Evolutionary conservation across 495 filamentous ascomycete species (phyloP), one percentile per base, ranked within the genome.

Genomic region (Aspergillus avenaceus): DNA sequence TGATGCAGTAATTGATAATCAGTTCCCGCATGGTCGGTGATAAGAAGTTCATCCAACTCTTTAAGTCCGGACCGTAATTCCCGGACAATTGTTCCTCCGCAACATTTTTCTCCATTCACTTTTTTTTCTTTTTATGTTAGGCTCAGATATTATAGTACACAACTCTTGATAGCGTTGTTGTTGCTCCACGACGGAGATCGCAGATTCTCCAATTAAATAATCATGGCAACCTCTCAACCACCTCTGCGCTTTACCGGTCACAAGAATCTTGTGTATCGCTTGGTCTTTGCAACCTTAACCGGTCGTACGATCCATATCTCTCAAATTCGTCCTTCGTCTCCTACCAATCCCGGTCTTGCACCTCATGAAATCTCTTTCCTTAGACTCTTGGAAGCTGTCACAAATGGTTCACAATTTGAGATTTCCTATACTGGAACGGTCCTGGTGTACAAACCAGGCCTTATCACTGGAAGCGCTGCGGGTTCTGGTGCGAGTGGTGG

Each of bases 351-450:
- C 5, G 95, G 95, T 57, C 86, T 99, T 38, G 82, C 87, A 44
- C 83, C 88, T 41, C 87, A 95, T 73, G 95, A 99, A 73, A 83
- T 97, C 61, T 96, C 92, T 27, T 89, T 99, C 71, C 79, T 99
- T 14, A 93, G 95, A 43, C 85, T 99, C 7, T 84, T 99, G 56
- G 93, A 97, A 64, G 76, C 86, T 45, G 77, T 99, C 58, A 97
- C 95, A 63, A 99, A 99, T 80, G 95, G 95, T 73, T 86, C 88
- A 25, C 78, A 82, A 51, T 88, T 97, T 73, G 89, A 96, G 62
- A 95, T 99, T 56, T 93, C 90, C 13, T 89, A 95, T 69, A 96
- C 89, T 8, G 93, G 95, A 55, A 97, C 93, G 0, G 89, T 88
- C 12, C 76, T 97, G 37, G 83, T 90, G 27, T 97, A 93, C 72